Evolutionary conservation across 106 monocot species (phyloP).

Genomic region (Dioscorea alata): DNA sequence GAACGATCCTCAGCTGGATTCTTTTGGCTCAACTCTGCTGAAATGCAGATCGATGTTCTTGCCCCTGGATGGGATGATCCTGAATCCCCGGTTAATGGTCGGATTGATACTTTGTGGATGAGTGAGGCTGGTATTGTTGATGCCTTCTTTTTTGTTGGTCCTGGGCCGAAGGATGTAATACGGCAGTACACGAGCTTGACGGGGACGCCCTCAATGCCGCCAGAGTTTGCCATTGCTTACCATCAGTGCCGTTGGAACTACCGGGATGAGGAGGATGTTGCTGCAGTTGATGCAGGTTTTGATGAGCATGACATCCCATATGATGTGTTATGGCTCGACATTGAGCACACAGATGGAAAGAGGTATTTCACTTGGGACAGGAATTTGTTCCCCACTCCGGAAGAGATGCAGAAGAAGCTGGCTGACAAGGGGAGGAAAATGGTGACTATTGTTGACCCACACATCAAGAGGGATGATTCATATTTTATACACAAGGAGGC

Average conservation of each 20-base stretch:
- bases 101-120: slow-evolving; percentile 92
- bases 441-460: slow-evolving; percentile 97
- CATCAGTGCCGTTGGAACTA: slow-evolving; percentile 99
- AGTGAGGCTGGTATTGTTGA: slow-evolving; percentile 90
- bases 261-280: slow-evolving; percentile 92
- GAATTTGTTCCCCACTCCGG: slow-evolving; percentile 68
- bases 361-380: slow-evolving; percentile 96
- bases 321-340: slow-evolving; percentile 97
- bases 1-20: slow-evolving; percentile 51
- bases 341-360: slow-evolving; percentile 93
- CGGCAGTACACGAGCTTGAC: slow-evolving; percentile 74
- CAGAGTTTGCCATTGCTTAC: slow-evolving; percentile 80
- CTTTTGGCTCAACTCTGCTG: slow-evolving; percentile 98
- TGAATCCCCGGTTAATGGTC: neutral
- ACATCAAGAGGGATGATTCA: slow-evolving; percentile 82
- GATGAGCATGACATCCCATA: slow-evolving; percentile 98
- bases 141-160: slow-evolving; percentile 88
- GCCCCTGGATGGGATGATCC: slow-evolving; percentile 70
- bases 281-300: slow-evolving; percentile 72
- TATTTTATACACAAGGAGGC: slow-evolving; percentile 76
- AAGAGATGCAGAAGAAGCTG: slow-evolving; percentile 83
- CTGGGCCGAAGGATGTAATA: slow-evolving; percentile 82
- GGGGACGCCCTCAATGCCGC: slow-evolving; percentile 79
- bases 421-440: slow-evolving; percentile 73
- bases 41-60: slow-evolving; percentile 99